Percentiles rank a stretch among this genome's conserved stretches.
These are phyloP conservation scores for Yamadazyma takamatsuzukensis DNA, from an alignment of 805 yeast species.

Conservation along the genomic window DNA sequence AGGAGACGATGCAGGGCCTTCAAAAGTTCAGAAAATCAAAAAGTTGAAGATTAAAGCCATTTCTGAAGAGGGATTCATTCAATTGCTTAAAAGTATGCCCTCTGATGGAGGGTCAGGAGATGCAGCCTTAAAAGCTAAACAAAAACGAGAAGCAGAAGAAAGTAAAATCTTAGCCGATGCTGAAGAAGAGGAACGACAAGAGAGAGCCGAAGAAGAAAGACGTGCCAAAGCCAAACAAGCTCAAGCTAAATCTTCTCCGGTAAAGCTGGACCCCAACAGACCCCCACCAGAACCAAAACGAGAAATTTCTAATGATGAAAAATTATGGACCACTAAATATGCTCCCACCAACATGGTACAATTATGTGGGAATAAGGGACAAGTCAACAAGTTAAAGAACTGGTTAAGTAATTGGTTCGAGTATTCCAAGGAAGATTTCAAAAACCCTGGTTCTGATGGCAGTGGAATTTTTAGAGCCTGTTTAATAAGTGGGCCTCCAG, in stretches of 20 bases:
- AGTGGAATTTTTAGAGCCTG: constrained; percentile 75
- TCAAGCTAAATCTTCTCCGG: background rate
- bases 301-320: constrained; percentile 50
- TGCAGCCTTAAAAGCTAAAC: constrained; percentile 68
- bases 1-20: constrained; percentile 96
- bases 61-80: constrained; percentile 80
- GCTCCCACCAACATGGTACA: constrained; percentile 78
- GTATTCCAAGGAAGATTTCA: constrained; percentile 52
- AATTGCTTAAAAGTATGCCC: constrained; percentile 76
- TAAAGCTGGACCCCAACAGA: constrained; percentile 6
- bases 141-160: constrained; percentile 69
- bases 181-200: constrained; percentile 44
- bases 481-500: constrained; percentile 83
- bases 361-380: constrained; percentile 87
- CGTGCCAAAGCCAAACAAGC: constrained; percentile 7
- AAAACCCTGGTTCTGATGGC: constrained; percentile 58
- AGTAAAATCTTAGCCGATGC: constrained; percentile 44
- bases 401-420: constrained; percentile 83
- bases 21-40: constrained; percentile 80
- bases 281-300: constrained; percentile 19
- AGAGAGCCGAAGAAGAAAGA: constrained; percentile 38
- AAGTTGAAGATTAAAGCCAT: constrained; percentile 74
- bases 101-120: constrained; percentile 87
- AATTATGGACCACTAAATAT: constrained; percentile 89
- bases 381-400: constrained; percentile 55